phyloP scores from a whole-genome alignment of 1,284 basidiomycete species.

The Ganoderma lingzhi region DNA sequence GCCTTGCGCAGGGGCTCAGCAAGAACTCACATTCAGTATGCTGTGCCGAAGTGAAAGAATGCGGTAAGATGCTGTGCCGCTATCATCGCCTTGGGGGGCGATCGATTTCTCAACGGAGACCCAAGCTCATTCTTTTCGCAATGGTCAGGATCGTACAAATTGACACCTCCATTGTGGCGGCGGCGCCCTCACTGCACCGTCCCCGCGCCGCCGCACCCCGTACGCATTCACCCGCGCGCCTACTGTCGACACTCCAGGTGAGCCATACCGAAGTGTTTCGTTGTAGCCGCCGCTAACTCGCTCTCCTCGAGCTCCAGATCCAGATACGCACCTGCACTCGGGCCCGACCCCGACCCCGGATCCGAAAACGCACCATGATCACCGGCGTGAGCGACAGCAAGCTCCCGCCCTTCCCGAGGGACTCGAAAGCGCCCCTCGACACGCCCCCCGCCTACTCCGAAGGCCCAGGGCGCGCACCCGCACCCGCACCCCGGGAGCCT shows the following conservation, averaged over 20 bases:
- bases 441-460: constrained; percentile 11
- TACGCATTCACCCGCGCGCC: not conserved
- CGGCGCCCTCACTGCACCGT: not conserved
- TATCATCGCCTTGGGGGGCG: not conserved
- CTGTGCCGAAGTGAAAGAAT: not conserved
- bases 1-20: not conserved
- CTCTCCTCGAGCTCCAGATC: not conserved
- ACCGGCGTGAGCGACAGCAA: constrained; percentile 4
- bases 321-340: not conserved
- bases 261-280: not conserved
- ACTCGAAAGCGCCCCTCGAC: constrained; percentile 1
- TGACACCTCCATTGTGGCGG: not conserved
- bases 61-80: not conserved
- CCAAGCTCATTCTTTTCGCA: not conserved
- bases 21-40: not conserved
- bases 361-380: constrained; percentile 8
- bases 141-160: constrained; percentile 3
- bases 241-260: not conserved
- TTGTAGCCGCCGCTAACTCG: not conserved
- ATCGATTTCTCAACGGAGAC: not conserved
- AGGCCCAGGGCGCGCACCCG: not conserved
- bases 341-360: not conserved
- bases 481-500: not conserved
- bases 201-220: not conserved
- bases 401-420: constrained; percentile 4